Percentiles rank a stretch among this genome's conserved stretches.
Evolutionary conservation across 371 early-diverging fungal genomes (phyloP).

Genomic region (Mortierella sp.): DNA sequence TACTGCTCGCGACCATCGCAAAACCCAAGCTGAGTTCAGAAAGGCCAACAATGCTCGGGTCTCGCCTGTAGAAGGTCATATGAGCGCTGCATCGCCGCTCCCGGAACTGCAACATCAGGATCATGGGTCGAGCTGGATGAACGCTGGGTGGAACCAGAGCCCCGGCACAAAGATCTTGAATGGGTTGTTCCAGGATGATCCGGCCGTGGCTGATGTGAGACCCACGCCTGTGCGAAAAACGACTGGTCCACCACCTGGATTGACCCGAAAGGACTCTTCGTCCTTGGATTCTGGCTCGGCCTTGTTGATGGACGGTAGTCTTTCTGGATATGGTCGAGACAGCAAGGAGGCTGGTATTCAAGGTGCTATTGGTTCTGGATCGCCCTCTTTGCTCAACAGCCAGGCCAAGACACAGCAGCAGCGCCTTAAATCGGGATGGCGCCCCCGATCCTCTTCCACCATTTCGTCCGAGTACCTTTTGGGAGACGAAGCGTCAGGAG

Average conservation of each 20-base stretch:
- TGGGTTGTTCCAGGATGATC: slow-evolving; percentile 45
- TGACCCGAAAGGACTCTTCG: slow-evolving; percentile 9
- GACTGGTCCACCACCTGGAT: slow-evolving; percentile 34
- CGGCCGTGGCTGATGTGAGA: background rate
- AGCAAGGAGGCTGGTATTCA: slow-evolving; percentile 17
- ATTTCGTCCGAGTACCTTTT: slow-evolving; percentile 15
- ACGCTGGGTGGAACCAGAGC: slow-evolving; percentile 34
- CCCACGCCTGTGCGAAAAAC: slow-evolving; percentile 26
- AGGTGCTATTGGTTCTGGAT: slow-evolving; percentile 5
- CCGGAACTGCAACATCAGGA: slow-evolving; percentile 21
- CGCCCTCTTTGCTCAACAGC: slow-evolving; percentile 8
- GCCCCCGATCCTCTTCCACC: slow-evolving; percentile 33
- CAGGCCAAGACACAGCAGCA: slow-evolving; percentile 20
- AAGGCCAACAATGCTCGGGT: slow-evolving; percentile 10
- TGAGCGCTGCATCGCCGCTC: background rate
- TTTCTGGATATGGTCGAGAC: slow-evolving; percentile 20
- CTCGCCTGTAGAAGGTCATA: background rate
- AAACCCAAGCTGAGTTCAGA: slow-evolving; percentile 6
- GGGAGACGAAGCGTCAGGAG: slow-evolving; percentile 10
- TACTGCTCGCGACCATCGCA: slow-evolving; percentile 22
- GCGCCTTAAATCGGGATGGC: slow-evolving; percentile 19
- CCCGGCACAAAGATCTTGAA: slow-evolving; percentile 33
- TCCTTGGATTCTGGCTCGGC: background rate
- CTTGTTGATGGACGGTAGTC: background rate
- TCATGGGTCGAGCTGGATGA: slow-evolving; percentile 39